Percentiles rank a stretch among this genome's conserved stretches.
Evolutionary conservation across 306 rosid genomes (phyloP).

Genomic region (Trifolium dubium): DNA sequence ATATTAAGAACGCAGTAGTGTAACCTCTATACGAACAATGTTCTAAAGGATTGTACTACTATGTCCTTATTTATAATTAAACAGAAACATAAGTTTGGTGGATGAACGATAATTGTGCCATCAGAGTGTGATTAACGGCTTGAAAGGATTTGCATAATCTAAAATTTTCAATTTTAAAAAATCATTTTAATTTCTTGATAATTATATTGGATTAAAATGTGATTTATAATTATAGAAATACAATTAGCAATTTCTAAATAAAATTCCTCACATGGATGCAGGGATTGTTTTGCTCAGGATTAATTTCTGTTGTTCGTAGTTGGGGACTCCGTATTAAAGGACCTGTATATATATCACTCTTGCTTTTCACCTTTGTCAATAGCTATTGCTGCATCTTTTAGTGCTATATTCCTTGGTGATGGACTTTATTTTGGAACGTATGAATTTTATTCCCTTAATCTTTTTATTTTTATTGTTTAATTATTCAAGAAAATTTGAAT

Average conservation of each 20-base stretch:
- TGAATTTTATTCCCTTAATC: background rate
- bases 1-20: too few species aligned
- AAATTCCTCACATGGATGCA: constrained; percentile 12
- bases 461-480: background rate
- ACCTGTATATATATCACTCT: constrained; percentile 55
- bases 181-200: too few species aligned
- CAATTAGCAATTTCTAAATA: background rate
- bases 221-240: background rate
- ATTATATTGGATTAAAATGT: too few species aligned
- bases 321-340: constrained; percentile 67
- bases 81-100: too few species aligned
- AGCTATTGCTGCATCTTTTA: constrained; percentile 54
- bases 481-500: background rate
- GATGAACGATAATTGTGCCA: background rate
- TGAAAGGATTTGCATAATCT: background rate
- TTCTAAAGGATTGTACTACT: too few species aligned
- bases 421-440: constrained; percentile 57
- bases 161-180: background rate
- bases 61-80: too few species aligned
- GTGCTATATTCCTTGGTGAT: constrained; percentile 61
- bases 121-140: too few species aligned
- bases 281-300: constrained; percentile 39
- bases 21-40: too few species aligned
- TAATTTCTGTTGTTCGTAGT: constrained; percentile 51
- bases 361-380: constrained; percentile 70